phyloP scores from a whole-genome alignment of 371 early-diverging fungal genomes.

The Quaeritorhiza haematococci region DNA sequence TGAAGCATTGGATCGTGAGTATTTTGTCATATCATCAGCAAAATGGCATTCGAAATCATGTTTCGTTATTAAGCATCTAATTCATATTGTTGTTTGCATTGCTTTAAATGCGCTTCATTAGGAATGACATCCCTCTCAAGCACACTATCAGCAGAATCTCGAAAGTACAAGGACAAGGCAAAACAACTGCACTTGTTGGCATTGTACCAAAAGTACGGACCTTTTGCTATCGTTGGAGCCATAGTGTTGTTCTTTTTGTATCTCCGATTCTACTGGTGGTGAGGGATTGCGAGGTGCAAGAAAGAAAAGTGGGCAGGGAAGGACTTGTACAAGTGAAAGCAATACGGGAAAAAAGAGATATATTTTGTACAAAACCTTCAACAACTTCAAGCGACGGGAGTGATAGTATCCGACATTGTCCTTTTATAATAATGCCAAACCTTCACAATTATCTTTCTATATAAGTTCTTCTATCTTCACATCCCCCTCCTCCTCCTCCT shows the following conservation, averaged over 20 bases:
- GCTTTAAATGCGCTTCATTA: conserved; percentile 14
- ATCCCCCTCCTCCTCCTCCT: neutral
- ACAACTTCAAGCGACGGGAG: too few relatives aligned
- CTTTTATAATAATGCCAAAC: too few relatives aligned
- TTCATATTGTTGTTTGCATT: too few relatives aligned
- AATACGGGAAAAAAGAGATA: too few relatives aligned
- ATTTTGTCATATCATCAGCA: neutral
- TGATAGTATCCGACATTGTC: too few relatives aligned
- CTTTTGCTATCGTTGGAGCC: conserved; percentile 70
- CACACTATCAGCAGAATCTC: conserved; percentile 56
- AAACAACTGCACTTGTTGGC: conserved; percentile 79
- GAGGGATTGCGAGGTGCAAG: conserved; percentile 4
- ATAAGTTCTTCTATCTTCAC: neutral
- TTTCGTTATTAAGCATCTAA: too few relatives aligned
- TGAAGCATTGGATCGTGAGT: conserved; percentile 69
- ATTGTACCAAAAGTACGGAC: conserved; percentile 91
- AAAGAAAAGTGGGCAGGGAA: neutral
- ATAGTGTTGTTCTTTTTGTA: conserved; percentile 77
- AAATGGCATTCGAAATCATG: too few relatives aligned
- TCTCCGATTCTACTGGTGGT: conserved; percentile 57
- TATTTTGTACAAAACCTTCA: too few relatives aligned
- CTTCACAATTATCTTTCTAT: too few relatives aligned
- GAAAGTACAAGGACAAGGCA: conserved; percentile 73
- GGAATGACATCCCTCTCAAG: conserved; percentile 62
- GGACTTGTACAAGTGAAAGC: neutral